These are phyloP conservation scores for Paracorniculantispora psalliotae DNA, from an alignment of 2,329 filamentous ascomycete species.

Conservation along the genomic window DNA sequence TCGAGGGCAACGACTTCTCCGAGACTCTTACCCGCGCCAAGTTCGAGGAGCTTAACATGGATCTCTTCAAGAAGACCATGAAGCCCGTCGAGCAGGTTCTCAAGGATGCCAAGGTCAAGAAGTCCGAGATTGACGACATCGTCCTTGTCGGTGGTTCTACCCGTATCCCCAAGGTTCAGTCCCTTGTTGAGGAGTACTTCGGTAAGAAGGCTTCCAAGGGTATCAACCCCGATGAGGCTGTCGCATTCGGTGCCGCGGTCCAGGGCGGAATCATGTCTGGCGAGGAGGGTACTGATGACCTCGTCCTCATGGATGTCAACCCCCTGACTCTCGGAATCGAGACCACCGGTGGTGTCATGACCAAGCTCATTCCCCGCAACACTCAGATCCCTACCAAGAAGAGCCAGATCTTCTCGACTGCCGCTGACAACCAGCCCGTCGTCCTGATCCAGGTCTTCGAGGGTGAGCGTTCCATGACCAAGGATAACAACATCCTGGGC, in stretches of 20 bases:
- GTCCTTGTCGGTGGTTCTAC: conserved; percentile 98
- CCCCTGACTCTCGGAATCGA: conserved; percentile 94
- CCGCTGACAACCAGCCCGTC: conserved; percentile 92
- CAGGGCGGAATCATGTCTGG: conserved; percentile 94
- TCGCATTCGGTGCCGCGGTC: conserved; percentile 94
- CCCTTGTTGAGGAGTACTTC: conserved; percentile 94
- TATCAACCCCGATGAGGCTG: conserved; percentile 99
- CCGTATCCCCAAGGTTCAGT: conserved; percentile 96
- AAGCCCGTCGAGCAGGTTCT: conserved; percentile 98
- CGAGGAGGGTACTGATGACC: conserved; percentile 70
- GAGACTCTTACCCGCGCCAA: conserved; percentile 98
- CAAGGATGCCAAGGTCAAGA: conserved; percentile 97
- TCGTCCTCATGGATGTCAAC: conserved; percentile 97
- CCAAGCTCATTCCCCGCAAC: conserved; percentile 91
- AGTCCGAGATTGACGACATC: conserved; percentile 90
- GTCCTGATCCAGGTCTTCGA: conserved; percentile 95
- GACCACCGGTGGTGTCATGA: conserved; percentile 97
- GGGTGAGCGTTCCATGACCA: conserved; percentile 89
- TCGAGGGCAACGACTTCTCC: conserved; percentile 94
- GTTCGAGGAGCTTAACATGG: conserved; percentile 98
- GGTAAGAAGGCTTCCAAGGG: conserved; percentile 99
- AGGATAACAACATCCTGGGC: conserved; percentile 95
- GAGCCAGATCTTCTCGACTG: conserved; percentile 96
- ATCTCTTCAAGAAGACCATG: conserved; percentile 98
- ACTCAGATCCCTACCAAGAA: conserved; percentile 93